Percentiles rank a stretch among this genome's conserved stretches.
phyloP scores from a whole-genome alignment of 257 asterid species.

The Przewalskia tangutica region DNA sequence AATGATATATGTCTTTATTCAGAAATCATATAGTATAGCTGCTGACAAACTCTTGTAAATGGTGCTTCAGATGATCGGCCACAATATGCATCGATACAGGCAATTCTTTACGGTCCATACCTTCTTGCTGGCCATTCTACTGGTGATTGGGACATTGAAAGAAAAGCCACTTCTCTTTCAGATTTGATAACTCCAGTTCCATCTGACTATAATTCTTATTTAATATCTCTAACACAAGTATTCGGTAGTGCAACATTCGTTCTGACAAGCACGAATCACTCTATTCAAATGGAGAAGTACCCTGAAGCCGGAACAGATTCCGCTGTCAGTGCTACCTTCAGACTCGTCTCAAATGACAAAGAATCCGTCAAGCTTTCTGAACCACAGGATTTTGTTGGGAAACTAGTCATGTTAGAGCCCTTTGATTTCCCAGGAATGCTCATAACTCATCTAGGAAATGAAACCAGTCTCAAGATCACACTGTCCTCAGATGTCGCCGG shows the following conservation, averaged over 20 bases:
- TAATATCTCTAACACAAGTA: slow-evolving; percentile 55
- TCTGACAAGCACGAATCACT: slow-evolving; percentile 27
- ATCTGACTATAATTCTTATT: slow-evolving; percentile 28
- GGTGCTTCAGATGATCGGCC: slow-evolving; percentile 51
- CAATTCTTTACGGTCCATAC: slow-evolving; percentile 79
- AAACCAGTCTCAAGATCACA: slow-evolving; percentile 21
- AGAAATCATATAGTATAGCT: background rate
- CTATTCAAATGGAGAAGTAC: slow-evolving; percentile 28
- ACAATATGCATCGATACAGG: slow-evolving; percentile 47
- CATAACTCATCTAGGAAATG: slow-evolving; percentile 41
- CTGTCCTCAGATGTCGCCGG: slow-evolving; percentile 9
- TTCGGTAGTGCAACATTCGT: slow-evolving; percentile 18
- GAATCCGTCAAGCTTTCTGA: slow-evolving; percentile 2
- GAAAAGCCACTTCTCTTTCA: slow-evolving; percentile 23
- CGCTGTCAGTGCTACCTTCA: slow-evolving; percentile 43
- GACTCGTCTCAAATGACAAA: slow-evolving; percentile 26
- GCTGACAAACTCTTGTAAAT: slow-evolving; percentile 8
- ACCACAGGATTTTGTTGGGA: slow-evolving; percentile 26
- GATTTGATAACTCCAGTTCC: slow-evolving; percentile 58
- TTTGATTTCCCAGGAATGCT: slow-evolving; percentile 50
- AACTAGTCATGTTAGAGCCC: slow-evolving; percentile 50
- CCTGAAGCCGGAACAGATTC: slow-evolving; percentile 52
- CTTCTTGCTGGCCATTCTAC: slow-evolving; percentile 61
- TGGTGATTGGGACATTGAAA: slow-evolving; percentile 59
- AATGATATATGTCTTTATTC: background rate